Evolutionary conservation across 2,329 filamentous ascomycete genomes (phyloP).

Genomic region (Waltergamsia citrina): DNA sequence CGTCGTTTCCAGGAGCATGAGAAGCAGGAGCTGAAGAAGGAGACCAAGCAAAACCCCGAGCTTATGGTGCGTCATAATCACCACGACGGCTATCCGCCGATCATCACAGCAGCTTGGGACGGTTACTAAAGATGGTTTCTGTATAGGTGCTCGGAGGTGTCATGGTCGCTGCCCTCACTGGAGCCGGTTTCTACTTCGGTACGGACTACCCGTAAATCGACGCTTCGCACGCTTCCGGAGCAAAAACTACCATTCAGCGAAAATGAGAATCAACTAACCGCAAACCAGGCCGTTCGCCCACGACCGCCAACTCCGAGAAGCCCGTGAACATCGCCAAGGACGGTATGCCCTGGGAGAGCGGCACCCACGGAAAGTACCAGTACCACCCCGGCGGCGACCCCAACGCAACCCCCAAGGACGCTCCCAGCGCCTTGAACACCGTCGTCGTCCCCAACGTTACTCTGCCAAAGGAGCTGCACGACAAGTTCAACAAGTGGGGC

Average conservation of each 20-base stretch:
- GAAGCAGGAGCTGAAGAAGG: constrained; percentile 42
- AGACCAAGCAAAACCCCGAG: constrained; percentile 46
- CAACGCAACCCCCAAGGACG: constrained; percentile 68
- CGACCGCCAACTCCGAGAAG: constrained; percentile 72
- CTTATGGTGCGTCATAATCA: constrained; percentile 31
- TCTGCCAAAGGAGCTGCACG: constrained; percentile 86
- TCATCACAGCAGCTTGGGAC: constrained; percentile 5
- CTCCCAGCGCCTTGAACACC: constrained; percentile 89
- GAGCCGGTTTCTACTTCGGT: constrained; percentile 88
- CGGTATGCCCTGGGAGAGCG: constrained; percentile 88
- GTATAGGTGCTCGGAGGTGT: constrained; percentile 84
- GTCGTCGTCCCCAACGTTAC: constrained; percentile 91
- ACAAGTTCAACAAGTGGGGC: constrained; percentile 99
- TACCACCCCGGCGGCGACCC: constrained; percentile 82
- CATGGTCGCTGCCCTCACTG: constrained; percentile 80
- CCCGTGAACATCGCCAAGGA: constrained; percentile 63
- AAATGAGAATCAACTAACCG: neutral
- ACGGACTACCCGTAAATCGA: constrained; percentile 23
- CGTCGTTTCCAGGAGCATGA: constrained; percentile 38
- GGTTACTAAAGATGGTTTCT: constrained; percentile 3
- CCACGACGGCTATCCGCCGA: neutral
- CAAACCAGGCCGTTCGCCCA: constrained; percentile 66
- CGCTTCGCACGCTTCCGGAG: constrained; percentile 1
- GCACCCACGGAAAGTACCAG: constrained; percentile 56
- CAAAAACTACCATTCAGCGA: too few relatives aligned